Conservation (phyloP, 2,329 filamentous ascomycete genomes). For the Colletotrichum higginsianum region DNA sequence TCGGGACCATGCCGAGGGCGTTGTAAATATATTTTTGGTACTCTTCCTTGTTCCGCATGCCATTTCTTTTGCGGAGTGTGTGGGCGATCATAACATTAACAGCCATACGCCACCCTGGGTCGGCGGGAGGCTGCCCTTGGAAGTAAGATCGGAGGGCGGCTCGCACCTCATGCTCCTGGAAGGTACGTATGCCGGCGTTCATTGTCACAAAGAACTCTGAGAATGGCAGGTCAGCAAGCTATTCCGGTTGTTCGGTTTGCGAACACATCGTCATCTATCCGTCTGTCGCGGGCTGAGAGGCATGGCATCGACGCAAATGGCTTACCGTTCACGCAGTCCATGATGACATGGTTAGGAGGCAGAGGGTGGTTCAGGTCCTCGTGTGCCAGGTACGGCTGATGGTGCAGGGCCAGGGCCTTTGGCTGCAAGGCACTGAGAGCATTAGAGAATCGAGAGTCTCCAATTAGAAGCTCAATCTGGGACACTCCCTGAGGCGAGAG, state of each 20-base stretch:
- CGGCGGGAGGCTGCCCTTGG: conserved; percentile 27
- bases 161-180: conserved; percentile 37
- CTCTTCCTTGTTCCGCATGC: conserved; percentile 34
- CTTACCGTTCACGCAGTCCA: conserved; percentile 37
- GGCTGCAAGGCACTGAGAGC: conserved; percentile 6
- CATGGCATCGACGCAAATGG: neutral
- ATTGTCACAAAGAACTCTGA: conserved; percentile 27
- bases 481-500: conserved; percentile 24
- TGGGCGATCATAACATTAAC: conserved; percentile 30
- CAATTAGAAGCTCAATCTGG: conserved; percentile 36
- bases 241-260: neutral
- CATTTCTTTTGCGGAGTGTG: conserved; percentile 21
- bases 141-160: conserved; percentile 26
- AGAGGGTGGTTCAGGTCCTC: conserved; percentile 31
- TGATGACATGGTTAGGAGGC: conserved; percentile 36
- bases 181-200: conserved; percentile 8
- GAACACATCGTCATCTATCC: neutral
- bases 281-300: neutral
- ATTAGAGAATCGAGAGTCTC: conserved; percentile 31
- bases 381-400: conserved; percentile 18
- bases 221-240: neutral
- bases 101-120: conserved; percentile 37
- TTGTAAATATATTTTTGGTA: conserved; percentile 38
- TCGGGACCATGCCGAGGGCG: conserved; percentile 34
- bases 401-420: neutral